These are phyloP conservation scores for Annona cherimola DNA, from an alignment of 164 flowering plant species.

Conservation along the genomic window DNA sequence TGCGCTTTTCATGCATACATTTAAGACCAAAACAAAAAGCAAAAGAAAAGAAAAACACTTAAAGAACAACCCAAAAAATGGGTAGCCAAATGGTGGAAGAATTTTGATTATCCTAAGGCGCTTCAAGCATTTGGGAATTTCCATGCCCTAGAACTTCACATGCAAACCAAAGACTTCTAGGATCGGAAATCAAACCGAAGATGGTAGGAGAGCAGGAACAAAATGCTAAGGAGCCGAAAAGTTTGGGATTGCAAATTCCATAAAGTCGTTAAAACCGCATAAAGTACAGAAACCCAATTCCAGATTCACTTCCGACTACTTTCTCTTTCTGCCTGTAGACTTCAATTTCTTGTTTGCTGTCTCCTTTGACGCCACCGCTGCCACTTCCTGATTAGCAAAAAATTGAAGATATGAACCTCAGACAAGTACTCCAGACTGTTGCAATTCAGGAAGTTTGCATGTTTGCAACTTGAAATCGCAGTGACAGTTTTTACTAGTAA, in stretches of 20 bases:
- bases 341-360: conserved; percentile 51
- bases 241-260: background rate
- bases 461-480: background rate
- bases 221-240: too few species aligned
- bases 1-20: too few species aligned
- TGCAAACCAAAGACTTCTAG: too few species aligned
- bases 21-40: too few species aligned
- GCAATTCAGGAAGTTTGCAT: background rate
- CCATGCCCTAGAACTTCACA: too few species aligned
- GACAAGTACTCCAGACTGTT: background rate
- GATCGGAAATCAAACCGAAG: too few species aligned
- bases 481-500: background rate
- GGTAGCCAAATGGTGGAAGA: too few species aligned
- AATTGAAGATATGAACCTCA: background rate
- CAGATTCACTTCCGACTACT: conserved; percentile 18
- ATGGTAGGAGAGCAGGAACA: too few species aligned
- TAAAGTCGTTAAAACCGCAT: background rate
- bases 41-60: too few species aligned
- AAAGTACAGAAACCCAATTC: background rate
- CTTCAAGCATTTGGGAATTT: too few species aligned
- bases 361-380: conserved; percentile 40
- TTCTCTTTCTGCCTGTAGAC: conserved; percentile 51
- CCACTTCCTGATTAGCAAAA: conserved; percentile 39
- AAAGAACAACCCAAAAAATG: too few species aligned
- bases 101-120: too few species aligned